These are phyloP conservation scores for Elaeis guineensis DNA, from an alignment of 176 grass and related monocot genomes.

Conservation along the genomic window DNA sequence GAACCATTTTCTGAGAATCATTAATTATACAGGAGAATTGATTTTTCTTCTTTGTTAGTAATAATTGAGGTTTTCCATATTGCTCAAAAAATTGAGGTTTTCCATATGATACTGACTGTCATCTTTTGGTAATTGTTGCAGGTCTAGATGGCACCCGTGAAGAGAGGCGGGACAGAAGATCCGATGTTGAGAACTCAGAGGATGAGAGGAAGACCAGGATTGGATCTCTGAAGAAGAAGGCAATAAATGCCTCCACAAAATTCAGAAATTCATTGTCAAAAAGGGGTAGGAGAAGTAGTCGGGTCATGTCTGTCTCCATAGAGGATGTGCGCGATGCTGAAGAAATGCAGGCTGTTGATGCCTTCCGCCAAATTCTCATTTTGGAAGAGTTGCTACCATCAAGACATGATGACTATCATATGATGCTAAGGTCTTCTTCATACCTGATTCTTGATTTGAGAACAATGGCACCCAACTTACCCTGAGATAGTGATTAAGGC, in stretches of 20 bases:
- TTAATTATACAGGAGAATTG: too few relatives aligned
- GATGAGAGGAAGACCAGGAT: slow-evolving; percentile 38
- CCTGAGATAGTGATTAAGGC: neutral
- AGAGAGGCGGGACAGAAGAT: too few relatives aligned
- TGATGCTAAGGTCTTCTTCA: slow-evolving; percentile 63
- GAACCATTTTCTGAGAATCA: too few relatives aligned
- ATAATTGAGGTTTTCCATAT: too few relatives aligned
- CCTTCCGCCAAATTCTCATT: slow-evolving; percentile 86
- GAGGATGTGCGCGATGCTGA: slow-evolving; percentile 89
- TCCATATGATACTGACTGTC: too few relatives aligned
- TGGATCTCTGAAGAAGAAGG: slow-evolving; percentile 57
- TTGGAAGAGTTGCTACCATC: slow-evolving; percentile 94
- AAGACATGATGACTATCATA: slow-evolving; percentile 96
- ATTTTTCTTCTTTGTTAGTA: too few relatives aligned
- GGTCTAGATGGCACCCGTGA: slow-evolving; percentile 7
- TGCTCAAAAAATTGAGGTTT: too few relatives aligned
- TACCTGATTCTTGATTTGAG: neutral
- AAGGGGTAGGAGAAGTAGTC: slow-evolving; percentile 81
- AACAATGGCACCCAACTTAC: neutral
- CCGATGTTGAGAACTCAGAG: slow-evolving; percentile 16
- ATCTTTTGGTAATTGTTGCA: neutral
- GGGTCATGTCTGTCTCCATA: slow-evolving; percentile 86
- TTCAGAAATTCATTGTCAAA: slow-evolving; percentile 59
- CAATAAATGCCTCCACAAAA: slow-evolving; percentile 82
- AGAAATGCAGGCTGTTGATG: slow-evolving; percentile 82